Base-by-base conservation (phyloP, 345 rosid genomes). In the Erucastrum elatum region DNA sequence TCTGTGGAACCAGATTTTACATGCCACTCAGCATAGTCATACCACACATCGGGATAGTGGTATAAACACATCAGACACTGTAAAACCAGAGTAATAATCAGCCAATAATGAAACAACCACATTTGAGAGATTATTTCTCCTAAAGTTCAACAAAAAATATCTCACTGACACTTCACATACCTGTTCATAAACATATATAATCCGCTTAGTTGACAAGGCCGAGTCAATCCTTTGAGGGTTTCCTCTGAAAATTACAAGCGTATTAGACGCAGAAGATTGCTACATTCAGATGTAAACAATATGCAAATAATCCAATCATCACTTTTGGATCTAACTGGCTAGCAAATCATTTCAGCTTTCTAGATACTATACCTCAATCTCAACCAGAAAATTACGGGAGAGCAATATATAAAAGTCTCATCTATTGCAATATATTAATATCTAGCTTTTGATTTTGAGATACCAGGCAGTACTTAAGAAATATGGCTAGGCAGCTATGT, bases 51-150 rank as follows among this genome's bases (percentile, higher is more conserved):
- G 70, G 97, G 97, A 80, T 92, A 95, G 85, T 95, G 98, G 83
- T 90, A 91, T 73, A 95, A 84, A 84, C 90, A 92, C 98, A 92
- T 92, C 80, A 95, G 85, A 87, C 98, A 91, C 98, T 92, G 89
- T 34, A 70, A 69, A 82, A 66, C 44, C 82, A 74, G 51, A 66
- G 27, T 56, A 82, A 34, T 33, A 79, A 79, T 70, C 25, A 80
- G 72, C 55, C 15, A 64, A 17, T 30, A 70, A 29, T 39, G 15
- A 56, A 70, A 64, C 29, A 65, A 56, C 21, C 49, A 62, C 51
- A 63, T 68, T 53, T 79, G 53, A 58, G 56, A 68, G 12, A 71
- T 33, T 56, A 71, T 25, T 66, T 4, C 55, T 34, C 67, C 53
- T 37, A 25, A 39, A 68, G 7, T 56, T 70, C 55, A 70, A 44